phyloP scores from a whole-genome alignment of 805 yeast species.

The Candida insectalens region DNA sequence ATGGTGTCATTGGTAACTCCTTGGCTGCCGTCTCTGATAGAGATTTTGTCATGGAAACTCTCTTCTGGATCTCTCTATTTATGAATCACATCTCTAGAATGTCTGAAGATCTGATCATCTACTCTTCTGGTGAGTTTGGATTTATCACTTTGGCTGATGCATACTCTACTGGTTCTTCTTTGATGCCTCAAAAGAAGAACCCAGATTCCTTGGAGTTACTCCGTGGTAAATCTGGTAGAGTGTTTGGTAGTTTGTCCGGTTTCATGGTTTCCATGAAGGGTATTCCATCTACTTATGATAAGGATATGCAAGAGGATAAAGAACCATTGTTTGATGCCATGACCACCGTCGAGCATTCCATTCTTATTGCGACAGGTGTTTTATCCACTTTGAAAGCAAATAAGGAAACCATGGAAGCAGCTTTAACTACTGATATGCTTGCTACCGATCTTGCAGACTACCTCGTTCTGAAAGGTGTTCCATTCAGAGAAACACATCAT shows the following conservation, averaged over 20 bases:
- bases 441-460: constrained; percentile 98
- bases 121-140: constrained; percentile 96
- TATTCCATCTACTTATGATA: constrained; percentile 96
- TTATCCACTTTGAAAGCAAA: constrained; percentile 75
- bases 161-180: constrained; percentile 94
- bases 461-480: constrained; percentile 94
- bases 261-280: constrained; percentile 94
- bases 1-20: constrained; percentile 88
- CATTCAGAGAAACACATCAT: constrained; percentile 98
- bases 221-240: constrained; percentile 96
- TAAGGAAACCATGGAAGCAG: constrained; percentile 68
- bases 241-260: constrained; percentile 90
- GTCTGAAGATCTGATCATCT: constrained; percentile 89
- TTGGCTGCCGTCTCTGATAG: constrained; percentile 96
- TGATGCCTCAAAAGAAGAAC: constrained; percentile 99
- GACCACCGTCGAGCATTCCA: constrained; percentile 86
- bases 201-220: constrained; percentile 93
- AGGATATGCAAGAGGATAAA: constrained; percentile 98
- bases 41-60: constrained; percentile 90
- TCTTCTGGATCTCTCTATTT: constrained; percentile 92
- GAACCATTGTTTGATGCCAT: constrained; percentile 95
- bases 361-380: constrained; percentile 93
- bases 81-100: constrained; percentile 94
- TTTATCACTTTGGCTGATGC: constrained; percentile 92
- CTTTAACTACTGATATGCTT: constrained; percentile 97